These are phyloP conservation scores for Aspergillus texensis DNA, from an alignment of 2,329 filamentous ascomycete species.

Conservation along the genomic window DNA sequence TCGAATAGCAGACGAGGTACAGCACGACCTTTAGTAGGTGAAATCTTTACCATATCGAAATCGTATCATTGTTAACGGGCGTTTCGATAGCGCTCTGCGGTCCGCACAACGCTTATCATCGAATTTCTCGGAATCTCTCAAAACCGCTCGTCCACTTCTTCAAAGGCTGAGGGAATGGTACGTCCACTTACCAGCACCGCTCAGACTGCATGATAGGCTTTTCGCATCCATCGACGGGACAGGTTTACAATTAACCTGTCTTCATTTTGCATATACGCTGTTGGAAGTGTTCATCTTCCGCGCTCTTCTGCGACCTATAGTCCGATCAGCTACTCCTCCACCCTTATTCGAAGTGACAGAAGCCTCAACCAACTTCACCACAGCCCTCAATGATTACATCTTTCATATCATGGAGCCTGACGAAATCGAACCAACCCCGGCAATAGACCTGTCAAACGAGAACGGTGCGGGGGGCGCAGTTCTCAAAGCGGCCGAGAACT, in stretches of 20 bases:
- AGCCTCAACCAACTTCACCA: constrained; percentile 4
- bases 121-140: constrained; percentile 24
- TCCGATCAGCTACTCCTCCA: constrained; percentile 18
- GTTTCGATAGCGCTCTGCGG: constrained; percentile 24
- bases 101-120: constrained; percentile 25
- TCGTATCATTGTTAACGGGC: not conserved
- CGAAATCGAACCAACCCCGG: constrained; percentile 16
- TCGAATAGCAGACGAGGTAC: constrained; percentile 27
- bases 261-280: constrained; percentile 30
- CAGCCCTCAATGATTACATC: constrained; percentile 17
- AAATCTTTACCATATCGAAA: not conserved
- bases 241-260: constrained; percentile 9
- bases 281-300: constrained; percentile 30
- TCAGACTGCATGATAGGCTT: constrained; percentile 17
- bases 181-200: constrained; percentile 18
- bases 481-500: constrained; percentile 26
- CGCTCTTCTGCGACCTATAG: constrained; percentile 26
- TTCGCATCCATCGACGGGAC: constrained; percentile 13
- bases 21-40: constrained; percentile 27
- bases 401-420: constrained; percentile 13
- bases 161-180: constrained; percentile 29
- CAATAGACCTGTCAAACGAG: constrained; percentile 17
- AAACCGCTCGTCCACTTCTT: constrained; percentile 23
- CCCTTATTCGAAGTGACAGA: constrained; percentile 17
- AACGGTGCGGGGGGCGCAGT: constrained; percentile 15